phyloP scores from a whole-genome alignment of 345 rosid species.

The Citrus trifoliata region DNA sequence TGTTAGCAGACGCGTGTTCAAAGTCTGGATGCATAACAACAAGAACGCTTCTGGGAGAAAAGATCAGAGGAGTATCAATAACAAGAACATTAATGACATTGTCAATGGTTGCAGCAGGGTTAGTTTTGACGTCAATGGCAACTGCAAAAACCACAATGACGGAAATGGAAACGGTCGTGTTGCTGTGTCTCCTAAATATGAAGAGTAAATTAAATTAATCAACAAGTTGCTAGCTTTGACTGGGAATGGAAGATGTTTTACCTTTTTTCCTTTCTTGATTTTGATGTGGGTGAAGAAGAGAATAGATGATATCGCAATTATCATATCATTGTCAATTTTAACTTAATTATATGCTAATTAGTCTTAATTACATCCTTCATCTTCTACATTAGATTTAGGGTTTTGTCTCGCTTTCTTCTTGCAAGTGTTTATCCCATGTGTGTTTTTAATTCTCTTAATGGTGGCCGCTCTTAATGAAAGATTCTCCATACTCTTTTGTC shows the following conservation, averaged over 20 bases:
- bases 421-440: not conserved
- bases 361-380: slow-evolving; percentile 2
- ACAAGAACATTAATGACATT: not conserved
- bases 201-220: not conserved
- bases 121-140: slow-evolving; percentile 5
- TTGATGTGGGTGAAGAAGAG: slow-evolving; percentile 2
- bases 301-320: slow-evolving; percentile 10
- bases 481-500: slow-evolving; percentile 14
- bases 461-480: not conserved
- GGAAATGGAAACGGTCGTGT: slow-evolving; percentile 16
- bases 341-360: slow-evolving; percentile 8
- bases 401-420: not conserved
- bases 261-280: not conserved
- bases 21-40: slow-evolving; percentile 87
- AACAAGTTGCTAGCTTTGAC: not conserved
- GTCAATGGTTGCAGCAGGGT: slow-evolving; percentile 4
- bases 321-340: not conserved
- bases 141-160: not conserved
- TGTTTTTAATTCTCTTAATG: not conserved
- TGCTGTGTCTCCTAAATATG: slow-evolving; percentile 14
- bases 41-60: slow-evolving; percentile 47
- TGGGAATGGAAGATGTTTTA: not conserved
- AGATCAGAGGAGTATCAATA: not conserved
- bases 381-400: not conserved
- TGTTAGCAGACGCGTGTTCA: slow-evolving; percentile 64